Evolutionary conservation across 495 filamentous ascomycete genomes (phyloP).

Genomic region (Penicillium coffeae): DNA sequence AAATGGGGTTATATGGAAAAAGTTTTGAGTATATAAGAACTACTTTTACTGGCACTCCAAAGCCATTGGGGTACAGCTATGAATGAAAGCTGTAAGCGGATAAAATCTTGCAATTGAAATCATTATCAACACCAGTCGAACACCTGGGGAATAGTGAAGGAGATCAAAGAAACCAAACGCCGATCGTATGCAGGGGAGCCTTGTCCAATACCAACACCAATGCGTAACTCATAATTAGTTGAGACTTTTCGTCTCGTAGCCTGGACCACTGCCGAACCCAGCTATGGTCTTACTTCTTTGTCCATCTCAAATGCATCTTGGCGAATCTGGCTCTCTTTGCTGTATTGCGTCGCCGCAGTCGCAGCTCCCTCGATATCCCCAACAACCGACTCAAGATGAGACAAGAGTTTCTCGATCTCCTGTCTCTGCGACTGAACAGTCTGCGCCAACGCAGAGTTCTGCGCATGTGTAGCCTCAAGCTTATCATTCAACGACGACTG

Average conservation of each 20-base stretch:
- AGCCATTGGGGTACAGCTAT: too few species aligned
- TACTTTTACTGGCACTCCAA: too few species aligned
- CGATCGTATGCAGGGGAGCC: neutral
- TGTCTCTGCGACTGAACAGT: slow-evolving; percentile 62
- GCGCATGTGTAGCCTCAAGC: slow-evolving; percentile 56
- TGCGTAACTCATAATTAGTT: too few species aligned
- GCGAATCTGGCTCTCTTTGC: slow-evolving; percentile 35
- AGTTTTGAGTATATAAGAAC: too few species aligned
- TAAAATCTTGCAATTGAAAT: too few species aligned
- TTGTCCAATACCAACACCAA: too few species aligned
- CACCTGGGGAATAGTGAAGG: neutral
- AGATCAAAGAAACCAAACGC: neutral
- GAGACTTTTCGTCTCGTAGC: too few species aligned
- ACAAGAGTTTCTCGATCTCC: slow-evolving; percentile 69
- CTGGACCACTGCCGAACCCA: too few species aligned
- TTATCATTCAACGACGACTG: slow-evolving; percentile 57
- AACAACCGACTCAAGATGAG: slow-evolving; percentile 61
- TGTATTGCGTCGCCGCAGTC: slow-evolving; percentile 41
- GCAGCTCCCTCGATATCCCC: slow-evolving; percentile 66
- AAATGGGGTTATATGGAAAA: too few species aligned
- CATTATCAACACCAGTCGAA: too few species aligned
- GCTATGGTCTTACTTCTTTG: slow-evolving; percentile 32
- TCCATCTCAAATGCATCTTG: slow-evolving; percentile 44
- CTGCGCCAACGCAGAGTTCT: slow-evolving; percentile 61
- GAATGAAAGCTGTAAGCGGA: too few species aligned